Evolutionary conservation across 768 basidiomycete genomes (phyloP).

Genomic region (Tylopilus sp.): DNA sequence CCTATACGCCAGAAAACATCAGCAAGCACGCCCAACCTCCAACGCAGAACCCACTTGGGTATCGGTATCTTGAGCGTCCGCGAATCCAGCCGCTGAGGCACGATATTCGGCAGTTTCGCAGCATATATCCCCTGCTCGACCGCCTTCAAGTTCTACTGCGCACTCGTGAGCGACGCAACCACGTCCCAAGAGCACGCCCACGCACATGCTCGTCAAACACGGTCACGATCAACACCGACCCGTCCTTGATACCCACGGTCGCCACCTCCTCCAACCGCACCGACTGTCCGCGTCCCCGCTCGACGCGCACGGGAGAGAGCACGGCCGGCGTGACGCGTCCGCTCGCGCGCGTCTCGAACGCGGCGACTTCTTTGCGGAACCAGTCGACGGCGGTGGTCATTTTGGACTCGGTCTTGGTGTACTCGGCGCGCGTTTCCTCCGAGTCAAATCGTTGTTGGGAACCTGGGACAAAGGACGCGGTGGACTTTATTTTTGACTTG

Average conservation of each 20-base stretch:
- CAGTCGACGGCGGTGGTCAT: conserved; percentile 69
- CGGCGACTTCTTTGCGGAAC: conserved; percentile 76
- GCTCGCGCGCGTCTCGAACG: conserved; percentile 63
- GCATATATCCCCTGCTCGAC: conserved; percentile 74
- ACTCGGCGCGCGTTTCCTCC: conserved; percentile 54
- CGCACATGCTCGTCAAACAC: conserved; percentile 77
- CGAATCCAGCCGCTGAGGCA: conserved; percentile 66
- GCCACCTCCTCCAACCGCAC: conserved; percentile 66
- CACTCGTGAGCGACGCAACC: conserved; percentile 9
- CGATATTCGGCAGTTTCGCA: conserved; percentile 68
- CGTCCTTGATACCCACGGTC: conserved; percentile 78
- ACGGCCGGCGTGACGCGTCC: conserved; percentile 76
- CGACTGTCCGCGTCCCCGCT: conserved; percentile 37
- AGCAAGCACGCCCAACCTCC: neutral
- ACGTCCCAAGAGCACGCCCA: neutral
- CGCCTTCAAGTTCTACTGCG: conserved; percentile 66
- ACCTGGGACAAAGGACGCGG: conserved; percentile 60
- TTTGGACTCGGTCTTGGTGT: conserved; percentile 55
- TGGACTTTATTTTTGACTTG: conserved; percentile 41
- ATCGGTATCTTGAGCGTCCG: conserved; percentile 78
- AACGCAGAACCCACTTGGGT: conserved; percentile 55
- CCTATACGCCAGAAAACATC: conserved; percentile 34
- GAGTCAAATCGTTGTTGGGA: conserved; percentile 61
- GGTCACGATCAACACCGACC: conserved; percentile 67
- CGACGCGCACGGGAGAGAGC: conserved; percentile 65